These are phyloP conservation scores for Cercospora canescens DNA, from an alignment of 2,329 filamentous ascomycete species.

Conservation along the genomic window DNA sequence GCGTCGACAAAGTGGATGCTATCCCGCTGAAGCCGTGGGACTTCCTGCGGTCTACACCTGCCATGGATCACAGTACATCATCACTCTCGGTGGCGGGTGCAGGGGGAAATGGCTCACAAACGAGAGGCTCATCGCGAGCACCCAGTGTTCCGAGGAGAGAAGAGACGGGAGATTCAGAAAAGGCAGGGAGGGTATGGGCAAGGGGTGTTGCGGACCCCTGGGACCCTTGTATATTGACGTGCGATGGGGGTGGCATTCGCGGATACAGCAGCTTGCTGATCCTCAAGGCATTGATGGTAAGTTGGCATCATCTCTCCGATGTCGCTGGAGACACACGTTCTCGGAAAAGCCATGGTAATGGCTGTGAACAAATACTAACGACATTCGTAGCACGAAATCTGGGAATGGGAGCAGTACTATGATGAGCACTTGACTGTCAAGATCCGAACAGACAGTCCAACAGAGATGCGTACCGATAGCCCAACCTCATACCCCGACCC, in stretches of 20 bases:
- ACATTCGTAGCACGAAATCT: constrained; percentile 40
- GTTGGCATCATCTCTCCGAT: neutral
- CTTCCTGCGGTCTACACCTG: constrained; percentile 27
- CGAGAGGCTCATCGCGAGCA: constrained; percentile 29
- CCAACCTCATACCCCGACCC: constrained; percentile 15
- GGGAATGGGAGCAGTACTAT: constrained; percentile 44
- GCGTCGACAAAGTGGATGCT: constrained; percentile 35
- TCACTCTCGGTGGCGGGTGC: constrained; percentile 21
- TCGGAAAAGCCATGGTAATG: neutral
- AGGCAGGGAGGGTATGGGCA: constrained; percentile 47
- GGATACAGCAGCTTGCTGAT: constrained; percentile 54
- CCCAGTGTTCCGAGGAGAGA: constrained; percentile 30
- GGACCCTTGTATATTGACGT: constrained; percentile 50
- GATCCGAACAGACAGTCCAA: constrained; percentile 23
- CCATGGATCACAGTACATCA: constrained; percentile 27
- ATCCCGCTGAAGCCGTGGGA: constrained; percentile 36
- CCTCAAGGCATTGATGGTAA: constrained; percentile 47
- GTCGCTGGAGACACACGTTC: neutral
- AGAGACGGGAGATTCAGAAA: constrained; percentile 40
- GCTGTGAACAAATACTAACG: neutral
- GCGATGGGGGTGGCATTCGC: constrained; percentile 53
- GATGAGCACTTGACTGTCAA: constrained; percentile 26
- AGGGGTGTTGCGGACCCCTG: constrained; percentile 46
- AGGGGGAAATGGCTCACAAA: constrained; percentile 13
- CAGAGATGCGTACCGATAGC: constrained; percentile 21